Evolutionary conservation across 2,329 filamentous ascomycete species (phyloP).

Genomic region (Calonectria naviculata): DNA sequence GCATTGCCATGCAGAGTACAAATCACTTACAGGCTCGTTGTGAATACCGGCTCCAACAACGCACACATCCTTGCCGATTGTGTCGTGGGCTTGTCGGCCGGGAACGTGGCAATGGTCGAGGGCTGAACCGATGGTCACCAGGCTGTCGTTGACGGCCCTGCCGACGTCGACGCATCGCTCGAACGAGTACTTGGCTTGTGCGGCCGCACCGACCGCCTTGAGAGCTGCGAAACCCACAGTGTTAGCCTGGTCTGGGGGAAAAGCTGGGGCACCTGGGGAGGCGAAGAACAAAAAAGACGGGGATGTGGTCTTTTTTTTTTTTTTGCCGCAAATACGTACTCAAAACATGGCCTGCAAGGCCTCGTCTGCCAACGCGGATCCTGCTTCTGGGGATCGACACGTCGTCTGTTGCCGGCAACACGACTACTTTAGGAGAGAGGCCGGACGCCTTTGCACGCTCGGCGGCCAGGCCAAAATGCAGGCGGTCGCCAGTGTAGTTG

Average conservation of each 20-base stretch:
- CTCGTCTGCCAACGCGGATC: slow-evolving; percentile 11
- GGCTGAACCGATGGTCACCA: slow-evolving; percentile 17
- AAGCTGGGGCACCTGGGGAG: not conserved
- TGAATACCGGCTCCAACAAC: slow-evolving; percentile 19
- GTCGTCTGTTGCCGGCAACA: slow-evolving; percentile 8
- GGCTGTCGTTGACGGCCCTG: slow-evolving; percentile 13
- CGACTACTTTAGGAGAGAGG: slow-evolving; percentile 2
- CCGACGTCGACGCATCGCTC: slow-evolving; percentile 18
- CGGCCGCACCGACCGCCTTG: slow-evolving; percentile 21
- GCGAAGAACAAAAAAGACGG: not conserved
- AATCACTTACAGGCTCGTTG: slow-evolving; percentile 19
- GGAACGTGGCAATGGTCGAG: slow-evolving; percentile 19
- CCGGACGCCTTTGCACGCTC: slow-evolving; percentile 13
- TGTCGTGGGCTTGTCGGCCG: slow-evolving; percentile 12
- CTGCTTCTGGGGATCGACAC: slow-evolving; percentile 15
- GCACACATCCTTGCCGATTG: slow-evolving; percentile 13
- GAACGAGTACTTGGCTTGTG: slow-evolving; percentile 15
- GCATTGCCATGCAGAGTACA: not conserved
- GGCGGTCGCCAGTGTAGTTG: slow-evolving; percentile 73
- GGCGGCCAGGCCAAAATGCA: slow-evolving; percentile 68
- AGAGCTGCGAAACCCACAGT: slow-evolving; percentile 6
- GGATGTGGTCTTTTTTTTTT: not conserved
- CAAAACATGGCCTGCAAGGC: slow-evolving; percentile 14
- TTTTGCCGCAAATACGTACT: slow-evolving; percentile 10
- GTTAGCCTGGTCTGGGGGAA: not conserved